A percentile compares a stretch with the other conserved stretches of the same genome.
Evolutionary conservation across 768 basidiomycete species (phyloP).

Genomic region (Suillus cothurnatus): DNA sequence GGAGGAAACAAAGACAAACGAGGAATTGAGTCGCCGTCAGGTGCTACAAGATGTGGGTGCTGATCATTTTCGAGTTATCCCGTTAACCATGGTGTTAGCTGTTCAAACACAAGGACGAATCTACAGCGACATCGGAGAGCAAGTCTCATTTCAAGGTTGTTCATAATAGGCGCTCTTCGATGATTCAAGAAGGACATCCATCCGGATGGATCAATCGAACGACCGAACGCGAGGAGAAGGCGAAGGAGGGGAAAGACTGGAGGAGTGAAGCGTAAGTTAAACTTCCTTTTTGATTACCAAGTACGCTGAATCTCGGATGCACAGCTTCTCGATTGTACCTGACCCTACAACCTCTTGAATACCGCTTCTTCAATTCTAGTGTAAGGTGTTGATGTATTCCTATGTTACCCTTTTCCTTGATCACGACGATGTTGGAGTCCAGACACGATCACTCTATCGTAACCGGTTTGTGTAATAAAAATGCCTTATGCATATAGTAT

Average conservation of each 20-base stretch:
- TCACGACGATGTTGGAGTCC: not conserved
- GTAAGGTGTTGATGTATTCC: not conserved
- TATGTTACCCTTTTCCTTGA: not conserved
- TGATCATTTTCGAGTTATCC: not conserved
- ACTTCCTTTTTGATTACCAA: slow-evolving; percentile 2
- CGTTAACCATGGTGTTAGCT: slow-evolving; percentile 37
- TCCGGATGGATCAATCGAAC: slow-evolving; percentile 72
- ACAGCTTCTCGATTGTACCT: not conserved
- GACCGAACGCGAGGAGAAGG: slow-evolving; percentile 43
- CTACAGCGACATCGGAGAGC: slow-evolving; percentile 41
- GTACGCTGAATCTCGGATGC: not conserved
- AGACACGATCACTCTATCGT: not conserved
- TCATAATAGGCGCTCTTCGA: slow-evolving; percentile 64
- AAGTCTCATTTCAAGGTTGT: slow-evolving; percentile 83
- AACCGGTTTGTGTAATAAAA: not conserved
- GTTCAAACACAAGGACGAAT: slow-evolving; percentile 59
- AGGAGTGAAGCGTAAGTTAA: slow-evolving; percentile 47
- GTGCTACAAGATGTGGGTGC: slow-evolving; percentile 58
- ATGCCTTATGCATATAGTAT: not conserved
- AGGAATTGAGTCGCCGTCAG: slow-evolving; percentile 46
- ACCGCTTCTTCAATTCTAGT: not conserved
- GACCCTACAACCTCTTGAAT: not conserved
- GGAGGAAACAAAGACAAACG: slow-evolving; percentile 57
- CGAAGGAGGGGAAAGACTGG: slow-evolving; percentile 50
- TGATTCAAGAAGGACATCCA: slow-evolving; percentile 68